These are phyloP conservation scores for Biscogniauxia mediterranea DNA, from an alignment of 2,329 filamentous ascomycete genomes.

Conservation along the genomic window DNA sequence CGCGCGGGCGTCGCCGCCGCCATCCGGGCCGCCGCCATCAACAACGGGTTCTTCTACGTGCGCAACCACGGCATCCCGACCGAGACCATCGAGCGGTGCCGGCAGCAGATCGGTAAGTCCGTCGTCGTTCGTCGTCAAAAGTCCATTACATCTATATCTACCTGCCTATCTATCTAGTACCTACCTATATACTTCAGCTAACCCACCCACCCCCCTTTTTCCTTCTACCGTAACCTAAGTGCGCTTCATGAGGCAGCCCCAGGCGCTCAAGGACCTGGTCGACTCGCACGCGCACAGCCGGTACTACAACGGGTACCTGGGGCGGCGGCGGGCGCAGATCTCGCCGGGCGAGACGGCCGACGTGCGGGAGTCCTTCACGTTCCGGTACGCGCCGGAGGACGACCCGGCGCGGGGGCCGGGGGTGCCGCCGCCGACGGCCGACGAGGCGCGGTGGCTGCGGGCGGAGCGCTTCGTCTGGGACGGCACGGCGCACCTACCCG, in stretches of 20 bases:
- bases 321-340: slow-evolving; percentile 42
- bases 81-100: slow-evolving; percentile 34
- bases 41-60: slow-evolving; percentile 56
- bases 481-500: slow-evolving; percentile 44
- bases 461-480: slow-evolving; percentile 54
- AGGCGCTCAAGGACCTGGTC: slow-evolving; percentile 41
- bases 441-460: slow-evolving; percentile 42
- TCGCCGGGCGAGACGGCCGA: slow-evolving; percentile 51
- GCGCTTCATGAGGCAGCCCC: slow-evolving; percentile 48
- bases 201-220: background rate
- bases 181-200: background rate
- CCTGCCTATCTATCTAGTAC: background rate
- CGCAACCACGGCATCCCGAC: slow-evolving; percentile 46
- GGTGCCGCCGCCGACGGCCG: slow-evolving; percentile 32
- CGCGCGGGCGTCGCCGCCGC: slow-evolving; percentile 40
- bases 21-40: slow-evolving; percentile 46
- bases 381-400: slow-evolving; percentile 51
- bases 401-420: slow-evolving; percentile 53
- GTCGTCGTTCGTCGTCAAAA: no score
- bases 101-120: slow-evolving; percentile 31
- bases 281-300: slow-evolving; percentile 36
- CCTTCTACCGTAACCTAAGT: no score
- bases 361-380: slow-evolving; percentile 49
- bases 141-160: no score
- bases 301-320: slow-evolving; percentile 49